These are phyloP conservation scores for Teunomyces panamensis DNA, from an alignment of 805 yeast genomes.

Conservation along the genomic window DNA sequence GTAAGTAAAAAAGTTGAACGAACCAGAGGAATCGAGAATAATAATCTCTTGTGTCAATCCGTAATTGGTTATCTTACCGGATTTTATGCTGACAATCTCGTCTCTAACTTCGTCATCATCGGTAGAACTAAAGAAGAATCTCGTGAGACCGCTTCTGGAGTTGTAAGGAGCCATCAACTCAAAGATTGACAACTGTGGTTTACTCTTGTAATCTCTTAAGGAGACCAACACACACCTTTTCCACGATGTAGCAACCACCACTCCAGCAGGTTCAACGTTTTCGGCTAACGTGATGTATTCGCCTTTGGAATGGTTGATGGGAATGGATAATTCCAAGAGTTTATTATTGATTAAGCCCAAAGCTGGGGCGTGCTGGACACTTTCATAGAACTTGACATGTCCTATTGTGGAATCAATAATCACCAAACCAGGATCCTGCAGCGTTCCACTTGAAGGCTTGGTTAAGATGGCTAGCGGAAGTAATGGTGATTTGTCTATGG, in stretches of 20 bases:
- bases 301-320: conserved; percentile 28
- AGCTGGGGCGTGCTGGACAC: conserved; percentile 68
- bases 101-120: conserved; percentile 20
- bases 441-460: conserved; percentile 50
- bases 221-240: conserved; percentile 63
- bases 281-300: conserved; percentile 60
- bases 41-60: conserved; percentile 42
- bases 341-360: conserved; percentile 52
- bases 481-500: conserved; percentile 25
- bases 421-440: conserved; percentile 65
- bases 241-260: conserved; percentile 64
- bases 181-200: conserved; percentile 42
- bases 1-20: conserved; percentile 27
- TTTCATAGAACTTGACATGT: conserved; percentile 63
- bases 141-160: conserved; percentile 1
- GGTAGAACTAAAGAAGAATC: conserved; percentile 8
- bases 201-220: conserved; percentile 67
- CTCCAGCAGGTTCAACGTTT: conserved; percentile 71
- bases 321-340: conserved; percentile 40
- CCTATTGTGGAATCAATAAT: conserved; percentile 62
- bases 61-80: conserved; percentile 50
- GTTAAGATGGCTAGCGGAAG: conserved; percentile 58
- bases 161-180: conserved; percentile 23
- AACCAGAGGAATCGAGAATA: conserved; percentile 47
- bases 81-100: conserved; percentile 57